phyloP scores from a whole-genome alignment of 768 basidiomycete species.

The Hortiboletus flavorubellus region DNA sequence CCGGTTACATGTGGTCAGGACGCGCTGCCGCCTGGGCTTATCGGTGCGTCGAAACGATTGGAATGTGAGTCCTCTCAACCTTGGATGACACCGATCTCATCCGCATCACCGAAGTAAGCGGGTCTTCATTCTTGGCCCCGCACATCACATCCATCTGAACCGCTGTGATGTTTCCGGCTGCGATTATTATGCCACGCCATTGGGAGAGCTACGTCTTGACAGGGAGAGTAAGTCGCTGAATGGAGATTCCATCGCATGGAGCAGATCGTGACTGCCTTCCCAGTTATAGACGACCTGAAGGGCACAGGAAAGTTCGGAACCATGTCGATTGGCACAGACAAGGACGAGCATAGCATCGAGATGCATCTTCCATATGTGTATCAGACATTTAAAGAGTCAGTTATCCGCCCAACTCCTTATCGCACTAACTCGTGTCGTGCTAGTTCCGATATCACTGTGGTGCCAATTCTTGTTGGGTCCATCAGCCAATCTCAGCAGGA shows the following conservation, averaged over 20 bases:
- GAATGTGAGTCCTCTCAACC: constrained; percentile 58
- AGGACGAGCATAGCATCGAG: constrained; percentile 95
- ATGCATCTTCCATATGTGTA: constrained; percentile 95
- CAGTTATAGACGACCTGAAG: constrained; percentile 18
- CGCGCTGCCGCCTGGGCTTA: constrained; percentile 96
- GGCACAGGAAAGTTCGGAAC: constrained; percentile 50
- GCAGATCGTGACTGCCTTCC: constrained; percentile 4
- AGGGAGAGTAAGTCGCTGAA: constrained; percentile 55
- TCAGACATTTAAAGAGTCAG: constrained; percentile 78
- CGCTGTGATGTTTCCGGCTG: constrained; percentile 87
- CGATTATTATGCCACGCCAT: constrained; percentile 74
- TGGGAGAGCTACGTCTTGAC: constrained; percentile 82
- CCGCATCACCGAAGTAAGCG: constrained; percentile 57
- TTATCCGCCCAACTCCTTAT: neutral
- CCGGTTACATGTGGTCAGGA: constrained; percentile 94
- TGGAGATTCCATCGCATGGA: neutral
- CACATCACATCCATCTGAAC: constrained; percentile 85
- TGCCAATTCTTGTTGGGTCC: constrained; percentile 89
- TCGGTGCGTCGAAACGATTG: constrained; percentile 74
- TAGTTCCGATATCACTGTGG: constrained; percentile 74
- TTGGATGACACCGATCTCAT: constrained; percentile 5
- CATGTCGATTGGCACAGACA: constrained; percentile 69
- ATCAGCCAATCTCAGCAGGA: constrained; percentile 59
- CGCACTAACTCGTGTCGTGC: neutral
- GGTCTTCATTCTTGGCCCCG: constrained; percentile 93